These are phyloP conservation scores for Hypsizygus ulmarius DNA, from an alignment of 1,284 basidiomycete species.

Conservation along the genomic window DNA sequence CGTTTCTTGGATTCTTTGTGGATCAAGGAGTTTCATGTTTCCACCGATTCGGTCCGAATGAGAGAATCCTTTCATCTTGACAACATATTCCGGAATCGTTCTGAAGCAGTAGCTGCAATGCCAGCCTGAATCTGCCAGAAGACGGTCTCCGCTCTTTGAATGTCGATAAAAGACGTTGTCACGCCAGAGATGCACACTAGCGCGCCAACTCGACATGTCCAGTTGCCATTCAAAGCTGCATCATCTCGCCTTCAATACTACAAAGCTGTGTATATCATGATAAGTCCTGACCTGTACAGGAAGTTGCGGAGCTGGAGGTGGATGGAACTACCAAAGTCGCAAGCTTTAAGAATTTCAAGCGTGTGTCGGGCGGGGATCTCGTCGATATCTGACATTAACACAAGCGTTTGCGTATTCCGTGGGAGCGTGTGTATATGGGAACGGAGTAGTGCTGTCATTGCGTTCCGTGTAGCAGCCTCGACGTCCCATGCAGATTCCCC, in stretches of 20 bases:
- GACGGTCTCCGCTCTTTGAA: constrained; percentile 48
- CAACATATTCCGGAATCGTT: constrained; percentile 54
- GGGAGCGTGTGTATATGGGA: constrained; percentile 32
- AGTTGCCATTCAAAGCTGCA: constrained; percentile 57
- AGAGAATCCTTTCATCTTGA: constrained; percentile 66
- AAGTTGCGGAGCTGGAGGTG: constrained; percentile 68
- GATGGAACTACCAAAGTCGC: constrained; percentile 52
- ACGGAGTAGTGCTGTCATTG: constrained; percentile 46
- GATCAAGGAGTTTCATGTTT: constrained; percentile 48
- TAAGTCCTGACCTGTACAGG: constrained; percentile 49
- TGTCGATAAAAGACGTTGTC: constrained; percentile 48
- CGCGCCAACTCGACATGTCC: constrained; percentile 53
- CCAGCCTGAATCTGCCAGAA: constrained; percentile 63
- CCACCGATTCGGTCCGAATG: constrained; percentile 65
- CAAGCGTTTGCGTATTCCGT: constrained; percentile 37
- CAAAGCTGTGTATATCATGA: not conserved
- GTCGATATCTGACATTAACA: constrained; percentile 70
- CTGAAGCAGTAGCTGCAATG: constrained; percentile 67
- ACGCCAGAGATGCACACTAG: constrained; percentile 50
- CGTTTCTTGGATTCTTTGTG: constrained; percentile 52
- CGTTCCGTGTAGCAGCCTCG: constrained; percentile 35
- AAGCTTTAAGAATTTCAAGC: constrained; percentile 54
- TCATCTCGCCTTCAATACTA: not conserved
- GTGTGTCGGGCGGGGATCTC: constrained; percentile 63
- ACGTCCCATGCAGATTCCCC: constrained; percentile 42